A percentile compares a stretch with the other conserved stretches of the same genome.
Evolutionary conservation across 495 filamentous ascomycete genomes (phyloP).

Genomic region (Penicillium flavigenum): DNA sequence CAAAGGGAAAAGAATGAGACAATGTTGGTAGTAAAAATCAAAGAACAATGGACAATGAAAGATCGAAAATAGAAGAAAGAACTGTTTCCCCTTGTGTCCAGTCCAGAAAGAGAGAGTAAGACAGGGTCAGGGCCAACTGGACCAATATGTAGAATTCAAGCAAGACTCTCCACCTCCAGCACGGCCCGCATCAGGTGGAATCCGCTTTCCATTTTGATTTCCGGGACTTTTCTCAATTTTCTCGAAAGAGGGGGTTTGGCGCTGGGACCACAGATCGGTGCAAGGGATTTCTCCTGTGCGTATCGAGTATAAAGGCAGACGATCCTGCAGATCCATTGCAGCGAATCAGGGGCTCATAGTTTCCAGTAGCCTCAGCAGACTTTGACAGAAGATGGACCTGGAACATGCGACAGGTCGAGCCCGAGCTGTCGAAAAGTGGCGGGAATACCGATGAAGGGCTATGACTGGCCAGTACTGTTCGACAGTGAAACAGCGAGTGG

Average conservation of each 20-base stretch:
- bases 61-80: slow-evolving; percentile 15
- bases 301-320: background rate
- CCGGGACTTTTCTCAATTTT: background rate
- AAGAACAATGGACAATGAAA: slow-evolving; percentile 20
- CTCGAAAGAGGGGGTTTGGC: background rate
- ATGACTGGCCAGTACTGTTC: slow-evolving; percentile 16
- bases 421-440: slow-evolving; percentile 9
- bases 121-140: slow-evolving; percentile 13
- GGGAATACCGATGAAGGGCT: slow-evolving; percentile 4
- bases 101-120: slow-evolving; percentile 19
- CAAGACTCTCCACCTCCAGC: slow-evolving; percentile 12
- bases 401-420: slow-evolving; percentile 24
- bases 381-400: slow-evolving; percentile 10
- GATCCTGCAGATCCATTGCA: slow-evolving; percentile 4
- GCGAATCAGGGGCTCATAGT: slow-evolving; percentile 4
- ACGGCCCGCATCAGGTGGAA: slow-evolving; percentile 4
- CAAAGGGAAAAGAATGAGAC: slow-evolving; percentile 22
- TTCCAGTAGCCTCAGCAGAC: background rate
- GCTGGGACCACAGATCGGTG: slow-evolving; percentile 3
- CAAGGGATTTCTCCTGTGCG: slow-evolving; percentile 4
- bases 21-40: slow-evolving; percentile 6
- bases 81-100: slow-evolving; percentile 16
- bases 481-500: slow-evolving; percentile 21
- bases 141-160: slow-evolving; percentile 19
- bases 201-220: background rate